Conservation (phyloP, 176 grass and related monocot species). For the Calamus simplicifolius region DNA sequence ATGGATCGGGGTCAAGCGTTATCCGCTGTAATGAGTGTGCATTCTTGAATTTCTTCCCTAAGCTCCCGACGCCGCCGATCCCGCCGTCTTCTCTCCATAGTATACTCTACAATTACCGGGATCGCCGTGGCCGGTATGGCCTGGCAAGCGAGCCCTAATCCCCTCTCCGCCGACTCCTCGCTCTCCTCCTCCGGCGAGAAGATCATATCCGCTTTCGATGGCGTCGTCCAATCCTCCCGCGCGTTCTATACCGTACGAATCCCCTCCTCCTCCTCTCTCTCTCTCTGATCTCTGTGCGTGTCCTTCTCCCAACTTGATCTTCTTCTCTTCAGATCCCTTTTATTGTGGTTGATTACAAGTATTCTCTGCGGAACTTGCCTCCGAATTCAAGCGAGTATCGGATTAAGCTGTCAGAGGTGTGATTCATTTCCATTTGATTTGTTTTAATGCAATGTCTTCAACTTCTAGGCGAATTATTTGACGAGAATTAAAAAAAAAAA, state of each 20-base stretch:
- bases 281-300: neutral
- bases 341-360: constrained; percentile 74
- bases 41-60: no score
- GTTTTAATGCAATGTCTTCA: no score
- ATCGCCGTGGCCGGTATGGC: neutral
- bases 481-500: no score
- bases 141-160: constrained; percentile 10
- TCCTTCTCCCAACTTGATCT: constrained; percentile 8
- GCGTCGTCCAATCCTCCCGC: constrained; percentile 63
- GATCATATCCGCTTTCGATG: constrained; percentile 25
- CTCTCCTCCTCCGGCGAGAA: constrained; percentile 20
- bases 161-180: constrained; percentile 9
- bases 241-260: constrained; percentile 55
- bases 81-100: no score
- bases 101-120: neutral
- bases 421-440: neutral
- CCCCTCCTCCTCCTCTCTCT: neutral
- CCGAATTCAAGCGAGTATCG: constrained; percentile 41
- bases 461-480: no score
- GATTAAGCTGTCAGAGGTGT: constrained; percentile 68
- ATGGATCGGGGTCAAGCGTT: no score
- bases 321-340: constrained; percentile 51
- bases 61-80: no score
- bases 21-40: no score
- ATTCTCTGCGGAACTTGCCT: constrained; percentile 40